These are phyloP conservation scores for Musa itinerans DNA, from an alignment of 176 grass and related monocot species.

Conservation along the genomic window DNA sequence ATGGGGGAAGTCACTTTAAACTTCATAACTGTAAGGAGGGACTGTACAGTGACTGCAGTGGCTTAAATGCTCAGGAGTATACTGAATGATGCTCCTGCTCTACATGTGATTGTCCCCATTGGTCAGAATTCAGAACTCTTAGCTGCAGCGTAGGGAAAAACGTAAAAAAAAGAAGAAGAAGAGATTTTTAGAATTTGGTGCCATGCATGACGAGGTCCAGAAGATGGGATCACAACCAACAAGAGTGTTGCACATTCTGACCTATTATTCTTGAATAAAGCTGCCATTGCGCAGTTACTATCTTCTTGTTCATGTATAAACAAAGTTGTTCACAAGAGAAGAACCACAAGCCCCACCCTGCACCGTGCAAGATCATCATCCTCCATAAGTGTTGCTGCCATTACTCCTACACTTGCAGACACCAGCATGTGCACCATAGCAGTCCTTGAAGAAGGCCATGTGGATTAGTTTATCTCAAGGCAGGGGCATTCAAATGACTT, in stretches of 20 bases:
- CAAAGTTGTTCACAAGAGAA: too few relatives aligned
- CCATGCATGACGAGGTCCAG: too few relatives aligned
- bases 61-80: slow-evolving; percentile 20
- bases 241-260: too few relatives aligned
- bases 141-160: neutral
- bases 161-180: neutral
- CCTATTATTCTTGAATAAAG: too few relatives aligned
- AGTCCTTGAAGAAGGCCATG: neutral
- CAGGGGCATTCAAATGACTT: neutral
- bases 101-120: slow-evolving; percentile 9
- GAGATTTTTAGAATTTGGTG: neutral
- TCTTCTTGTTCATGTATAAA: too few relatives aligned
- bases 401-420: neutral
- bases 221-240: too few relatives aligned
- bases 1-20: slow-evolving; percentile 2
- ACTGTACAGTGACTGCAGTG: slow-evolving; percentile 1
- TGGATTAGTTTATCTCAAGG: neutral
- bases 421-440: slow-evolving; percentile 1
- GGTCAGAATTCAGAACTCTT: neutral
- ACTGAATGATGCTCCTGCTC: slow-evolving; percentile 10
- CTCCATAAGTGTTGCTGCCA: neutral
- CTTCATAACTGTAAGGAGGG: neutral
- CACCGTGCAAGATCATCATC: neutral
- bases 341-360: too few relatives aligned
- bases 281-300: too few relatives aligned